Evolutionary conservation across 2,329 filamentous ascomycete species (phyloP).

Genomic region (Xylariaceae sp.): DNA sequence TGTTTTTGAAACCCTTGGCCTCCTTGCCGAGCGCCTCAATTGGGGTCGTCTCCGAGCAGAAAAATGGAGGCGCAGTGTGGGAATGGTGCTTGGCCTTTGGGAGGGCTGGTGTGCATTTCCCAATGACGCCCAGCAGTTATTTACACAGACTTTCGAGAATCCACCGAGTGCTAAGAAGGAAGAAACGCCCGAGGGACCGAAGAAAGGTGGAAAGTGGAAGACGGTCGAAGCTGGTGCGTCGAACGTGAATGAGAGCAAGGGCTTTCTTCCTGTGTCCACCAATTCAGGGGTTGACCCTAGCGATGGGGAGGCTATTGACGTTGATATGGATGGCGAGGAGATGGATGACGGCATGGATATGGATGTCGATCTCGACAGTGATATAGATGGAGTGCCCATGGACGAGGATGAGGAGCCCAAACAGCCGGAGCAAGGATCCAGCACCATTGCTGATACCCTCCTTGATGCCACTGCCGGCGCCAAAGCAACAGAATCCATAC

Average conservation of each 20-base stretch:
- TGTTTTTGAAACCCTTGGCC: slow-evolving; percentile 68
- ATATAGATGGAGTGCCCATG: slow-evolving; percentile 42
- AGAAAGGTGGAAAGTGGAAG: slow-evolving; percentile 45
- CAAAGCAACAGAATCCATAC: slow-evolving; percentile 23
- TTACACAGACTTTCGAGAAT: slow-evolving; percentile 65
- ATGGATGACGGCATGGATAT: slow-evolving; percentile 36
- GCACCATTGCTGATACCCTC: slow-evolving; percentile 6
- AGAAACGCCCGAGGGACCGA: slow-evolving; percentile 30
- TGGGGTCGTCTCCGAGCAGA: slow-evolving; percentile 81
- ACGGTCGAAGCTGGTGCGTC: slow-evolving; percentile 40
- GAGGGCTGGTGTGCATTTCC: slow-evolving; percentile 70
- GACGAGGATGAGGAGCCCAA: slow-evolving; percentile 37
- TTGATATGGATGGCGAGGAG: slow-evolving; percentile 42
- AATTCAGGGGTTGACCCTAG: slow-evolving; percentile 27
- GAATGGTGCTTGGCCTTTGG: slow-evolving; percentile 65
- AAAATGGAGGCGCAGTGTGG: slow-evolving; percentile 76
- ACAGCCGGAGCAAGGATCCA: slow-evolving; percentile 31
- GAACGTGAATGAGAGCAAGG: slow-evolving; percentile 24
- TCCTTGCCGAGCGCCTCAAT: slow-evolving; percentile 62
- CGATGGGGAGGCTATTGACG: slow-evolving; percentile 37
- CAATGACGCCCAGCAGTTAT: slow-evolving; percentile 64
- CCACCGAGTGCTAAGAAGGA: slow-evolving; percentile 51
- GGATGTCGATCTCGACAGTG: slow-evolving; percentile 45
- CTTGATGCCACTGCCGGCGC: slow-evolving; percentile 13
- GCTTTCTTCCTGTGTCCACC: slow-evolving; percentile 27